A percentile compares a stretch with the other conserved stretches of the same genome.
Conservation (phyloP, 2,329 filamentous ascomycete genomes). For the Alternaria sp. region DNA sequence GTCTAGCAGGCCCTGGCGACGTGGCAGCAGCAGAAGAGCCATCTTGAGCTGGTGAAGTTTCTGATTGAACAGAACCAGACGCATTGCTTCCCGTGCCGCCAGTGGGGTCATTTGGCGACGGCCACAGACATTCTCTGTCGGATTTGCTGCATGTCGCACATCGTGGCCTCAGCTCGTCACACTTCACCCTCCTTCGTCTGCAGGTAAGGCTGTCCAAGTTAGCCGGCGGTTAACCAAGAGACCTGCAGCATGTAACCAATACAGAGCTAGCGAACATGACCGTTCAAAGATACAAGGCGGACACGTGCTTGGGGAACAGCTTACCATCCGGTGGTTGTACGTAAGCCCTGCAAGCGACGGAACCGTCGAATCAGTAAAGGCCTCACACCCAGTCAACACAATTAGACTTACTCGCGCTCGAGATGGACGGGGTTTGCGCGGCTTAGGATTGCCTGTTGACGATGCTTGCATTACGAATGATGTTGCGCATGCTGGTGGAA, state of each 20-base stretch:
- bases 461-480: conserved; percentile 37
- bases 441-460: conserved; percentile 38
- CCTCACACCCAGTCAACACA: not conserved
- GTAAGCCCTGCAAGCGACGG: conserved; percentile 42
- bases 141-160: conserved; percentile 58
- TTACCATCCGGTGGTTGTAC: conserved; percentile 57
- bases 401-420: conserved; percentile 43
- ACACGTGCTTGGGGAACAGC: conserved; percentile 21
- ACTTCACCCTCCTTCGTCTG: conserved; percentile 61
- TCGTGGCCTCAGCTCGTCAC: conserved; percentile 58
- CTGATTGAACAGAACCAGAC: conserved; percentile 19
- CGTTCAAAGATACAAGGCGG: not conserved
- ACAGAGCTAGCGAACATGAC: not conserved
- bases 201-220: conserved; percentile 52
- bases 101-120: conserved; percentile 20
- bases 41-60: conserved; percentile 27
- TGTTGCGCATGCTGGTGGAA: conserved; percentile 33
- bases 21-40: conserved; percentile 13
- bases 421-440: conserved; percentile 53
- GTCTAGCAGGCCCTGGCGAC: conserved; percentile 30
- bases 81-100: conserved; percentile 15
- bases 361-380: conserved; percentile 6
- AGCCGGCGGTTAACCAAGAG: conserved; percentile 10
- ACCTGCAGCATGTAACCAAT: not conserved
- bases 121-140: conserved; percentile 55